phyloP scores from a whole-genome alignment of 345 rosid genomes.

The Cardamine resedifolia region DNA sequence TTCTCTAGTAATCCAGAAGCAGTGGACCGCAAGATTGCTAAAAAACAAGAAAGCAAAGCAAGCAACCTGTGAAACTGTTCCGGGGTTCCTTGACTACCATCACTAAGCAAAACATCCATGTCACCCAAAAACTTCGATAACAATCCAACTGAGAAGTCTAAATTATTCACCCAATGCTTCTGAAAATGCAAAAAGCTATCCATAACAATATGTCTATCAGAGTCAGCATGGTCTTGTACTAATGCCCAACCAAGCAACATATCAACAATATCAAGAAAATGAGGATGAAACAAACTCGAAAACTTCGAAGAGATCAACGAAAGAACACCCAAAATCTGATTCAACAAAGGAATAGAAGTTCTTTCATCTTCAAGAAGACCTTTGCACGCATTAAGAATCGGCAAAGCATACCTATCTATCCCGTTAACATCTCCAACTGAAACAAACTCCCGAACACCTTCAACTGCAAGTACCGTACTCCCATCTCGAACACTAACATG shows the following conservation, averaged over 20 bases:
- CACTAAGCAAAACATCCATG: conserved; percentile 86
- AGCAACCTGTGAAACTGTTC: conserved; percentile 78
- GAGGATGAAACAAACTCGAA: conserved; percentile 73
- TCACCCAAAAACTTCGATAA: conserved; percentile 77
- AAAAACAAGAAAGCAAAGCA: conserved; percentile 91
- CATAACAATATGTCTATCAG: conserved; percentile 72
- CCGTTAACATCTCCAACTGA: conserved; percentile 71
- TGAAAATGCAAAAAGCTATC: conserved; percentile 93
- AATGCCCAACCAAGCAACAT: conserved; percentile 95
- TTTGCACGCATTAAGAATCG: conserved; percentile 81
- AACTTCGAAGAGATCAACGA: conserved; percentile 77
- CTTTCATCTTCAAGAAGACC: conserved; percentile 93
- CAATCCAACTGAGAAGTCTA: conserved; percentile 81
- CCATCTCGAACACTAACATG: conserved; percentile 67
- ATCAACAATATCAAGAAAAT: conserved; percentile 88
- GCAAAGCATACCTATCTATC: conserved; percentile 71
- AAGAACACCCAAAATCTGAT: conserved; percentile 56
- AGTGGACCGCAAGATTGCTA: conserved; percentile 78
- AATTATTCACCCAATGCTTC: conserved; percentile 82
- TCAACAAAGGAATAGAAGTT: conserved; percentile 76
- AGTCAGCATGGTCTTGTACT: conserved; percentile 72
- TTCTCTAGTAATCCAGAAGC: conserved; percentile 91
- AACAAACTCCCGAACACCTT: conserved; percentile 76
- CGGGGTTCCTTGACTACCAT: conserved; percentile 64
- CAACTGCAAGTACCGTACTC: conserved; percentile 64